Base-by-base conservation (phyloP, 305 asterid species). In the Andrographis paniculata region DNA sequence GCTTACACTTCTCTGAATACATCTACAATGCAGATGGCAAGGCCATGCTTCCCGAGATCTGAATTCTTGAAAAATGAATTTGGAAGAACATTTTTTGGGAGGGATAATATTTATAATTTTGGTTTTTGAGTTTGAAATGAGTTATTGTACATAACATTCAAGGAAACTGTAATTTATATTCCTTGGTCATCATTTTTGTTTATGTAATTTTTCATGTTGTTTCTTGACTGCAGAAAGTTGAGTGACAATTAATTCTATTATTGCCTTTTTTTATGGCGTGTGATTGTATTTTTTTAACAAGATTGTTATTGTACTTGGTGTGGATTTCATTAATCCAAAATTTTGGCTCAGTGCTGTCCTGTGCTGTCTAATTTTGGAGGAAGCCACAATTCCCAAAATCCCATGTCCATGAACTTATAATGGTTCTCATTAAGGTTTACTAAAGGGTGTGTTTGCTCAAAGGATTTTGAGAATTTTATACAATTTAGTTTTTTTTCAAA, bases 31-130 rank as follows among this genome's bases (percentile, higher is more conserved):
- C 94, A 89, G 98, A 83, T 89, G 98, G 98, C 98, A 86, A 59
- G 95, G 98, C 56, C 91, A 76, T 71, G 84, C 61, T 52, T 89
- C 95, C 11, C 67, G 82, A 55, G 95, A 89, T 63, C 70, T 72
- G 30, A 86, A 70, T 73, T 63, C 77, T 59, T 79, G 75, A 68
- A 57, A 59, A 20, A 46, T 17, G 72, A 57, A 57, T 71, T 53
- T 53, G 39, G 74, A 5, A 38, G 23, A 16, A 50, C 53, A 10
- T 28, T 30, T 44, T 66, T 66, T 50, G 12, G 38, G 13, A 8
- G 30, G 47, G 21, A 23, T 42, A 10, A 17, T 14, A 42, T 42
- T 19, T 14, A 27, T 13, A 2, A 6, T 20, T 20, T 21, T 21
- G 42, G 17, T 20, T 20, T 21, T 3, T 20, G 30, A 5, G 6